Base-by-base conservation (phyloP, 768 basidiomycete species). In the Saitozyma podzolica region DNA sequence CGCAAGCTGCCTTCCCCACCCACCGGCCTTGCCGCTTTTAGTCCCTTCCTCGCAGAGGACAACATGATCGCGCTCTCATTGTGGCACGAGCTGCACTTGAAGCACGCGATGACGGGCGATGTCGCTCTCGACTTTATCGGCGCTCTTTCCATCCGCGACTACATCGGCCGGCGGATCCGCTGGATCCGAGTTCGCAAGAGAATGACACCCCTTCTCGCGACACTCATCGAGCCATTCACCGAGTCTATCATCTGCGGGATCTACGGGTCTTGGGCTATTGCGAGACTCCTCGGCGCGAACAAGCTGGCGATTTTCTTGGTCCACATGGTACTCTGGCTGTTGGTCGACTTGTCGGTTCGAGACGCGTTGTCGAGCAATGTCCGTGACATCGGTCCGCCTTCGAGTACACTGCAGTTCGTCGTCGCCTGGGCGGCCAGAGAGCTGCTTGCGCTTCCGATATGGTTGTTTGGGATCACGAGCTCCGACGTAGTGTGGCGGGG, bases 101-200 rank as follows among this genome's bases (percentile, higher is more conserved):
- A 90, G 51, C 96, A 99, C 75, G 88, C 91, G 61, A 84, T 98
- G 62, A 94, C 92, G 0, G 88, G 87, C 75, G 95, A 98, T 74
- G 87, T 95, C 58, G 94, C 89, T 0, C 85, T 86, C 50, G 96
- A 98, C 73, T 86, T 88, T 9, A 86, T 98, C 50, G 94, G 92
- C 17, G 87, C 87, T 67, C 93, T 99, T 89, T 82, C 87, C 1
- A 82, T 98, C 56, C 80, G 79, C 40, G 92, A 89, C 73, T 99
- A 96, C 80, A 83, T 97, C 61, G 86, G 86, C 84, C 85, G 96
- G 42, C 87, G 96, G 39, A 87, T 92, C 17, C 88, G 96, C 2
- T 99, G 96, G 96, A 92, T 99, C 72, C 87, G 96, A 50, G 95
- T 98, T 40, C 86, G 96, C 56, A 97, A 94, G 78, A 87, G 87